Base-by-base conservation (phyloP, 371 early-diverging fungal species). In the Capillidium rhysosporum region DNA sequence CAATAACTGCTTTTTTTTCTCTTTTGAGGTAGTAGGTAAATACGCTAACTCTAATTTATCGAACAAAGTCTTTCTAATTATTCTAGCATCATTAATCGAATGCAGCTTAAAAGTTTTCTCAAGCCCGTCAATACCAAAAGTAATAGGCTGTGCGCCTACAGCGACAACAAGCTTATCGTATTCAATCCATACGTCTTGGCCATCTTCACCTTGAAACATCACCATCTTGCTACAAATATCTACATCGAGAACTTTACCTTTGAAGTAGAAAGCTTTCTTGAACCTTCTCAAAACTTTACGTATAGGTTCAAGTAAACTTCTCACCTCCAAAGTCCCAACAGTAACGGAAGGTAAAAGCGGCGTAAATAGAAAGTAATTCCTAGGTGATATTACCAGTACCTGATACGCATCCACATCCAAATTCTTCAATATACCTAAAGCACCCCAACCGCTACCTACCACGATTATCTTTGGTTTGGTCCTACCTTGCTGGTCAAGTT, bases 361-460 rank as follows among this genome's bases (percentile, higher is more conserved):
- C 31, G 89, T 90, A 52, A 92, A 89, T 18, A 84, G 66, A 63
- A 89, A 92, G 62, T 89, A 82, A 65, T 92, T 89, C 59, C 76
- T 70, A 24, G 80, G 80, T 4, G 80, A 79, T 0, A 86, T 65
- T 14, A 86, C 65, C 0, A 76, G 71, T 14, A 89, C 84, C 57
- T 89, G 78, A 60, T 84, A 91, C 38, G 72, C 65, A 46, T 69
- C 70, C 30, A 69, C 72, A 41, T 84, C 79, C 38, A 91, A 56
- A 29, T 70, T 72, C 47, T 65, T 79, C 56, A 75, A 65, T 46
- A 63, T 8, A 76, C 76, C 69, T 67, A 59, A 23, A 47, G 41
- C 1, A 2, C 76, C 85, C 86, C 85, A 84, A 2, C 89, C 86
- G 16, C 79, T 69, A 38, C 85, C 85, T 26, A 86, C 65, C 38